These are phyloP conservation scores for Boletus rex-veris DNA, from an alignment of 768 basidiomycete genomes.

Conservation along the genomic window DNA sequence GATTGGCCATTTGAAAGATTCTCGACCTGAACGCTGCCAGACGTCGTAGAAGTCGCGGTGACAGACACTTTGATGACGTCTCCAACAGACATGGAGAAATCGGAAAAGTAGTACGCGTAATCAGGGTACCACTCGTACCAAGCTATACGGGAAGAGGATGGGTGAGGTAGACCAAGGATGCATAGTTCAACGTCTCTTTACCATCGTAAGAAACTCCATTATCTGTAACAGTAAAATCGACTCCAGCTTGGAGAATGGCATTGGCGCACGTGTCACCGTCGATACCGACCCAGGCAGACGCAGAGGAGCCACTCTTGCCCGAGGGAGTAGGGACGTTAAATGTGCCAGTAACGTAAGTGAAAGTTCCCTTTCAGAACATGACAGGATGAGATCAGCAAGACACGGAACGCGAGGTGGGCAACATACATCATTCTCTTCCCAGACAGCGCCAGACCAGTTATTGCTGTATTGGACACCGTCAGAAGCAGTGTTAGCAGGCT, in stretches of 20 bases:
- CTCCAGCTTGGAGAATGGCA: not conserved
- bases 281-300: too few species aligned
- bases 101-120: not conserved
- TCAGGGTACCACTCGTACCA: not conserved
- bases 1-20: constrained; percentile 4
- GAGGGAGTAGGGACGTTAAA: too few species aligned
- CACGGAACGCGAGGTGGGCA: too few species aligned
- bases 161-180: not conserved
- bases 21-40: constrained; percentile 4
- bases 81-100: not conserved
- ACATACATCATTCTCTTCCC: too few species aligned
- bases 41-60: not conserved
- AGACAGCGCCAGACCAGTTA: too few species aligned
- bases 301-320: too few species aligned
- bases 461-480: too few species aligned
- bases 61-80: not conserved
- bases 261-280: too few species aligned
- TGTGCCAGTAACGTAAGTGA: too few species aligned
- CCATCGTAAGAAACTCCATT: not conserved
- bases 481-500: too few species aligned
- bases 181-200: not conserved
- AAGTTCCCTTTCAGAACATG: too few species aligned
- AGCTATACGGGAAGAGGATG: not conserved
- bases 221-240: not conserved
- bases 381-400: too few species aligned